Conservation (phyloP, 345 rosid genomes). For the Euphorbia pulcherrima region DNA sequence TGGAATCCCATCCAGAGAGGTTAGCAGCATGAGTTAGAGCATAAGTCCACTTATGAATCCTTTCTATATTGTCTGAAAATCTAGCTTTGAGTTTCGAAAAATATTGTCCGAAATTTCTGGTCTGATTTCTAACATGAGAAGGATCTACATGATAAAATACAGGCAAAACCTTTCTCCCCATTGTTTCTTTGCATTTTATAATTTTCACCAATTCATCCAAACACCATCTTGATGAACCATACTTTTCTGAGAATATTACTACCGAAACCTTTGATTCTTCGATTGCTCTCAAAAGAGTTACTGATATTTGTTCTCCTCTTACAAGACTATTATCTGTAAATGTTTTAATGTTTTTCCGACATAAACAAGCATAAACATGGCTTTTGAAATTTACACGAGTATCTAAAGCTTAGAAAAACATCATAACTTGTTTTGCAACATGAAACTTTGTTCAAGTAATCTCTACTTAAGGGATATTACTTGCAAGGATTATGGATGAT, state of each 20-base stretch:
- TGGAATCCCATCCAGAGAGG: conserved; percentile 2
- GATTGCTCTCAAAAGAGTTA: neutral
- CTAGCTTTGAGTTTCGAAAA: neutral
- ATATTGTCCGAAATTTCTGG: neutral
- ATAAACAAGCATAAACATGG: neutral
- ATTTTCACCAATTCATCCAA: conserved; percentile 22
- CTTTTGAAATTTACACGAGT: neutral
- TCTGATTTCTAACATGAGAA: conserved; percentile 8
- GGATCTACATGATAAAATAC: conserved; percentile 37
- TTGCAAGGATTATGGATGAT: no score
- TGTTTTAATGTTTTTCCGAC: neutral
- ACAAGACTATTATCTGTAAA: conserved; percentile 7
- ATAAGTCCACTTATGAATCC: conserved; percentile 3
- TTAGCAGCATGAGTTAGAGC: conserved; percentile 12
- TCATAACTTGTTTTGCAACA: neutral
- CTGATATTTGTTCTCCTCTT: conserved; percentile 2
- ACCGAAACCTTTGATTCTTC: conserved; percentile 2
- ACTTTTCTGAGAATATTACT: conserved; percentile 9
- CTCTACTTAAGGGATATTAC: no score
- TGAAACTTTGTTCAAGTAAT: no score
- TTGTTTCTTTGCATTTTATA: conserved; percentile 9
- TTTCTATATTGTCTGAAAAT: neutral
- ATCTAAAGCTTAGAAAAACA: conserved; percentile 7
- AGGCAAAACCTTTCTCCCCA: conserved; percentile 20
- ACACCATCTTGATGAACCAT: conserved; percentile 9